Conservation (phyloP, 306 rosid genomes). For the Delonix regia region DNA sequence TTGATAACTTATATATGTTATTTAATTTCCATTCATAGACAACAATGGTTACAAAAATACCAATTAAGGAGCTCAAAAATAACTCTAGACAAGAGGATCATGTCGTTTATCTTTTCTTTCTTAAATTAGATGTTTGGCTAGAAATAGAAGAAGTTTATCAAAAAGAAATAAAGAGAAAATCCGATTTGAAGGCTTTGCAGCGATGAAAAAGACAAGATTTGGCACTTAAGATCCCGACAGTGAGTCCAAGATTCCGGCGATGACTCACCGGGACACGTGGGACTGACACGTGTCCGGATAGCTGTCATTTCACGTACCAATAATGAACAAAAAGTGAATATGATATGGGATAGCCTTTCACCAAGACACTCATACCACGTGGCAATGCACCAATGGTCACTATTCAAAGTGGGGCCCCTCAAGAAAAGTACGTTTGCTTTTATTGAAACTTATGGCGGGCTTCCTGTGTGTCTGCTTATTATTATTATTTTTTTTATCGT, state of each 20-base stretch:
- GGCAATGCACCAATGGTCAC: slow-evolving; percentile 36
- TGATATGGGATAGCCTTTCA: not conserved
- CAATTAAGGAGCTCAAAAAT: too few species aligned
- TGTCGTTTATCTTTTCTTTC: too few species aligned
- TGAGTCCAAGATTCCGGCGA: slow-evolving; percentile 36
- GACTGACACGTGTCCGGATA: slow-evolving; percentile 41
- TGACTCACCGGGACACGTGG: slow-evolving; percentile 28
- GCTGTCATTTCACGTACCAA: slow-evolving; percentile 51
- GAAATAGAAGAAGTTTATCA: not conserved
- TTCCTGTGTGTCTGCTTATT: slow-evolving; percentile 55
- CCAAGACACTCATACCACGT: slow-evolving; percentile 26
- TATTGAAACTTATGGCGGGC: slow-evolving; percentile 65
- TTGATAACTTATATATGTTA: too few species aligned
- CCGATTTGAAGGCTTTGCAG: not conserved
- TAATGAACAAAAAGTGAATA: slow-evolving; percentile 33
- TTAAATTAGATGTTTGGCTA: too few species aligned
- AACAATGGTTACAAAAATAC: too few species aligned
- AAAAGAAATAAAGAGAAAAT: not conserved
- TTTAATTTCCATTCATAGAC: too few species aligned
- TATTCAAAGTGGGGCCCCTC: slow-evolving; percentile 37
- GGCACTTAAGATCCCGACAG: slow-evolving; percentile 44
- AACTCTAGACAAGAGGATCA: too few species aligned
- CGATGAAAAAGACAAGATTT: not conserved
- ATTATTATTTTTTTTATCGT: too few species aligned
- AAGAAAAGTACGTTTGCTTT: slow-evolving; percentile 18